Evolutionary conservation across 345 rosid species (phyloP).

Genomic region (Euphorbia tirucalli): DNA sequence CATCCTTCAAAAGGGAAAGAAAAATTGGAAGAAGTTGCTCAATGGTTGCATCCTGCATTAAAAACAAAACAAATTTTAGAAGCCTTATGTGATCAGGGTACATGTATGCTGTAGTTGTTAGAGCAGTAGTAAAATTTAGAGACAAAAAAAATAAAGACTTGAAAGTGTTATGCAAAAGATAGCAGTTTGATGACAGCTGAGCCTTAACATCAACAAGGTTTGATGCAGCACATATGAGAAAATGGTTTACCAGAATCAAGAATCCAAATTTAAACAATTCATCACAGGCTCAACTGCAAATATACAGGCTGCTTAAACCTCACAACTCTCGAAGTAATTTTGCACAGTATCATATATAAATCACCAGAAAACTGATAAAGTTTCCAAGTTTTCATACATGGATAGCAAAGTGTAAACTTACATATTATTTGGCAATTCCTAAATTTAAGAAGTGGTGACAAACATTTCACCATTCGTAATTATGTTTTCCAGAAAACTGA

Average conservation of each 20-base stretch:
- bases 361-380: background rate
- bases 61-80: background rate
- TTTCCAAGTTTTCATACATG: background rate
- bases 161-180: background rate
- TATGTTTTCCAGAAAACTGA: background rate
- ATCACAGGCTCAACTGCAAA: background rate
- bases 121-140: background rate
- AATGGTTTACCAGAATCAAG: background rate
- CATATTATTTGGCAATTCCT: background rate
- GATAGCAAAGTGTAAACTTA: background rate
- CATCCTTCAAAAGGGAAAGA: constrained; percentile 92
- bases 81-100: constrained; percentile 4
- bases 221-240: background rate
- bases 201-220: background rate
- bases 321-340: background rate
- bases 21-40: constrained; percentile 98
- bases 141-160: background rate
- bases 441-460: background rate
- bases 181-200: background rate
- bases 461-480: background rate
- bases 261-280: background rate
- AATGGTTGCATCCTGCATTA: constrained; percentile 80
- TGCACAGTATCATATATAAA: too few species aligned
- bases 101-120: background rate
- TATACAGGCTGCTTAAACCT: background rate